Evolutionary conservation across 1,139 yeast genomes (phyloP).

Genomic region (Kodamaea sp.): DNA sequence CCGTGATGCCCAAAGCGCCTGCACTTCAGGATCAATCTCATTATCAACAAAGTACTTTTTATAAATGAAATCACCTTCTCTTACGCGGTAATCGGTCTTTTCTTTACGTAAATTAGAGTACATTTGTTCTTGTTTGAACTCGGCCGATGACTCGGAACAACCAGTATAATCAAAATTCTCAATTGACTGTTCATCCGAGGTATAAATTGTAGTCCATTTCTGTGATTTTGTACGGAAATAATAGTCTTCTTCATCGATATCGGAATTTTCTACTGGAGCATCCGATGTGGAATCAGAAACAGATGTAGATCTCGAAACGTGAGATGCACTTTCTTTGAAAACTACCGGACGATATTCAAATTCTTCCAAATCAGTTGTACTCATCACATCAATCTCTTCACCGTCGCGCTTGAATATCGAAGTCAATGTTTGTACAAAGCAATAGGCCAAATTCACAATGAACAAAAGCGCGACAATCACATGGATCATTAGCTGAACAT

Average conservation of each 20-base stretch:
- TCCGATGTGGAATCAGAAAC: not conserved
- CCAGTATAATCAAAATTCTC: no score
- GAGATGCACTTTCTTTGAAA: conserved; percentile 2
- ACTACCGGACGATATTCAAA: conserved; percentile 34
- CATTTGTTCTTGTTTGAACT: conserved; percentile 11
- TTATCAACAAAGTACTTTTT: conserved; percentile 38
- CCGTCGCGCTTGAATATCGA: conserved; percentile 19
- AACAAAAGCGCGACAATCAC: conserved; percentile 35
- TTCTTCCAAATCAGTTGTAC: conserved; percentile 20
- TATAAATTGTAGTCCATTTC: not conserved
- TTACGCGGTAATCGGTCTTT: conserved; percentile 40
- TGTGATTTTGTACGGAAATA: conserved; percentile 11
- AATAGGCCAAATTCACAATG: conserved; percentile 29
- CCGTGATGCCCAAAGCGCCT: conserved; percentile 49
- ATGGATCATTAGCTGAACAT: conserved; percentile 40
- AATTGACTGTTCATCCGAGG: conserved; percentile 7
- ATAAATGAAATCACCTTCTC: conserved; percentile 49
- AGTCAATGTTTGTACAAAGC: conserved; percentile 26
- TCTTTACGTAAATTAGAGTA: conserved; percentile 13
- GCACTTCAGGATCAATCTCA: conserved; percentile 49
- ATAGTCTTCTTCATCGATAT: conserved; percentile 9
- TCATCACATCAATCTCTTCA: conserved; percentile 7
- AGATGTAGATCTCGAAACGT: no score
- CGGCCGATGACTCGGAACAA: not conserved
- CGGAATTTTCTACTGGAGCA: conserved; percentile 6